Percentiles rank a stretch among this genome's conserved stretches.
Evolutionary conservation across 306 rosid species (phyloP).

Genomic region (Psophocarpus tetragonolobus): DNA sequence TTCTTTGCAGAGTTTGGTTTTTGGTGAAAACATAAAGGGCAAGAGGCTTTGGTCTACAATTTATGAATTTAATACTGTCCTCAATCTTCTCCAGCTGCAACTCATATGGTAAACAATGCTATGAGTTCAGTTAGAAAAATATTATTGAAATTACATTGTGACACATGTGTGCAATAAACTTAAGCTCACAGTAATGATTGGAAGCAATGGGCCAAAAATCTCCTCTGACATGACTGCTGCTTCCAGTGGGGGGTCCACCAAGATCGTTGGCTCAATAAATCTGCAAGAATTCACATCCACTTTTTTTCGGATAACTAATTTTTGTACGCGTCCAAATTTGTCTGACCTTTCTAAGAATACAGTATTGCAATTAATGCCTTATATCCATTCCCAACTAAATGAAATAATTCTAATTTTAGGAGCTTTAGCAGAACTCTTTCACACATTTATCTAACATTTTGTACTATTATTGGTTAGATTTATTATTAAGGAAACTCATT

Average conservation of each 20-base stretch:
- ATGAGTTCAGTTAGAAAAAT: no score
- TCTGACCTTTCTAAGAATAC: neutral
- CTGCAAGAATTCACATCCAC: constrained; percentile 41
- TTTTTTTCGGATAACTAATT: neutral
- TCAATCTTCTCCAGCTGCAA: constrained; percentile 71
- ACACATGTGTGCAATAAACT: constrained; percentile 17
- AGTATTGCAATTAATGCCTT: neutral
- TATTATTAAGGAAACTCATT: no score
- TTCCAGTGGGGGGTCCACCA: constrained; percentile 72
- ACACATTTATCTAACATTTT: no score
- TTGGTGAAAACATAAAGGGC: constrained; percentile 79
- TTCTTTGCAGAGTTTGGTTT: constrained; percentile 52
- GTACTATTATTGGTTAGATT: no score
- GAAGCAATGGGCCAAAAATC: constrained; percentile 83
- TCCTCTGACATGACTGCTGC: constrained; percentile 69
- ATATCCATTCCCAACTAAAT: neutral
- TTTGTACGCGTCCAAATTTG: neutral
- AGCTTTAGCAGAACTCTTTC: neutral
- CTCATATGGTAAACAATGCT: no score
- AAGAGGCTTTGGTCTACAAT: constrained; percentile 68
- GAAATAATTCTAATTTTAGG: neutral
- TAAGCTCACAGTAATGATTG: constrained; percentile 63
- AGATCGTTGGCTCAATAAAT: constrained; percentile 78
- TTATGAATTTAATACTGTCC: constrained; percentile 69
- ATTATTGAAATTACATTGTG: neutral